phyloP scores from a whole-genome alignment of 2,329 filamentous ascomycete species.

The Neonectria faginata region DNA sequence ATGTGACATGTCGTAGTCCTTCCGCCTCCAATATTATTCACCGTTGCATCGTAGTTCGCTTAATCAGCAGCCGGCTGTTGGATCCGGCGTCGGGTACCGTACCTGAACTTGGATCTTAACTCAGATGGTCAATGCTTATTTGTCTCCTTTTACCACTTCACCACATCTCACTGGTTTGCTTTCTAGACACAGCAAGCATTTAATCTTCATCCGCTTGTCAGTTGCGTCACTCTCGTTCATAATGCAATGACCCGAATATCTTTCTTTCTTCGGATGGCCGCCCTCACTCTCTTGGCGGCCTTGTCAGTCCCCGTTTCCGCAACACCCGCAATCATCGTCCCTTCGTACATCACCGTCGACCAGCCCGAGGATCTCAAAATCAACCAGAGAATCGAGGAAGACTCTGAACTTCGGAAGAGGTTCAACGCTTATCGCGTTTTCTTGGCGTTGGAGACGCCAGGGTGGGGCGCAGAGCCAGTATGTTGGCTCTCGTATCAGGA shows the following conservation, averaged over 20 bases:
- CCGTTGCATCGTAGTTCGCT: too few relatives aligned
- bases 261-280: conserved; percentile 24
- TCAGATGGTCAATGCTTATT: too few relatives aligned
- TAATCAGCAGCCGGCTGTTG: too few relatives aligned
- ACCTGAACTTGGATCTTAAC: too few relatives aligned
- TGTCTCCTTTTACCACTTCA: too few relatives aligned
- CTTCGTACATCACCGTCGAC: conserved; percentile 38
- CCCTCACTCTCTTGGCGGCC: conserved; percentile 34
- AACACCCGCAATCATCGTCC: conserved; percentile 32
- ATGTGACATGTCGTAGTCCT: too few relatives aligned
- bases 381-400: conserved; percentile 23
- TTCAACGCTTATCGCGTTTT: conserved; percentile 39
- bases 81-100: too few relatives aligned
- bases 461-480: conserved; percentile 37
- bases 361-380: conserved; percentile 33
- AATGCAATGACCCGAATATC: conserved; percentile 30
- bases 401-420: conserved; percentile 29
- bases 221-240: conserved; percentile 13
- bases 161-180: neutral
- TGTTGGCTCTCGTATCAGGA: conserved; percentile 38
- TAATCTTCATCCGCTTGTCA: neutral
- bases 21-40: too few relatives aligned
- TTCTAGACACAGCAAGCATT: neutral
- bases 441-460: conserved; percentile 36
- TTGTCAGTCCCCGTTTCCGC: conserved; percentile 18